Percentiles rank a stretch among this genome's conserved stretches.
These are phyloP conservation scores for Sclerotinia nivalis DNA, from an alignment of 2,329 filamentous ascomycete genomes.

Conservation along the genomic window DNA sequence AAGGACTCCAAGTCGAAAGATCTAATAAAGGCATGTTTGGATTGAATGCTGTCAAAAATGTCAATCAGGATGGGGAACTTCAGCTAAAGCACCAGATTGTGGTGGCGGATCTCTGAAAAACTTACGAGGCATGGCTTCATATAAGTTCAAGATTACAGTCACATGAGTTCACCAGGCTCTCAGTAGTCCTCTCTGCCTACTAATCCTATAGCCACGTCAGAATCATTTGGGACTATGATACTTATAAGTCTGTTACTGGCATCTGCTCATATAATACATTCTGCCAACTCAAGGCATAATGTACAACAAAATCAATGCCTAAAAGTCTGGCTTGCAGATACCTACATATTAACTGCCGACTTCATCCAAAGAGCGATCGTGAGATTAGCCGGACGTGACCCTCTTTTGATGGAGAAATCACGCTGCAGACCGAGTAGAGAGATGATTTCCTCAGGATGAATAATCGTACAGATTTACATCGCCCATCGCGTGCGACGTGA, in stretches of 20 bases:
- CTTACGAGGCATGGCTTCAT: no score
- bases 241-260: no score
- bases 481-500: neutral
- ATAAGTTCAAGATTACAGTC: no score
- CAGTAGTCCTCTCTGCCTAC: no score
- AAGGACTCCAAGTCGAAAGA: constrained; percentile 24
- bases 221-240: no score
- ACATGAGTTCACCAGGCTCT: no score
- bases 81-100: no score
- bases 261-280: no score
- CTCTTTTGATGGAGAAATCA: neutral
- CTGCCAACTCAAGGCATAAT: neutral
- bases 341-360: neutral
- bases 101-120: no score
- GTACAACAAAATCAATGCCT: neutral
- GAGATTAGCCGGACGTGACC: neutral
- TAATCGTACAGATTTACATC: neutral
- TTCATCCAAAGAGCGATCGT: neutral
- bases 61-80: neutral
- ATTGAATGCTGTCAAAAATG: neutral
- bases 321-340: neutral
- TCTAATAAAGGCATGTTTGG: constrained; percentile 20
- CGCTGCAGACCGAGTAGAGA: neutral
- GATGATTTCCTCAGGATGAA: neutral
- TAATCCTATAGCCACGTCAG: no score